A percentile compares a stretch with the other conserved stretches of the same genome.
These are phyloP conservation scores for Fusarium bactridioides DNA, from an alignment of 2,329 filamentous ascomycete species.

Conservation along the genomic window DNA sequence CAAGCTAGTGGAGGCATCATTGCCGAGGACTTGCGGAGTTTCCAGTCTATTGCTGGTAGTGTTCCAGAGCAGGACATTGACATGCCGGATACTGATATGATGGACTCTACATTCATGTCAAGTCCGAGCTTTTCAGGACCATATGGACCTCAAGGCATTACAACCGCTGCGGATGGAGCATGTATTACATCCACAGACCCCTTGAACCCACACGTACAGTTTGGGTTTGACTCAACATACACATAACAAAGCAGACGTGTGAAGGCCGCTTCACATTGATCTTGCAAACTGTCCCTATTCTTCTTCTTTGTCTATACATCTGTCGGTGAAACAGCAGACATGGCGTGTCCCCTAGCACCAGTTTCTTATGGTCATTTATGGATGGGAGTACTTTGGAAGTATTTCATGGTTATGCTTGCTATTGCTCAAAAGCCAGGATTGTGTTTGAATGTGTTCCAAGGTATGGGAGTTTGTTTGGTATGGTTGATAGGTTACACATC, in stretches of 20 bases:
- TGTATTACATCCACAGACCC: slow-evolving; percentile 34
- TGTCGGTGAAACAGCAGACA: neutral
- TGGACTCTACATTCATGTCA: slow-evolving; percentile 40
- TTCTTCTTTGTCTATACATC: slow-evolving; percentile 11
- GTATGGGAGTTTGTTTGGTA: slow-evolving; percentile 23
- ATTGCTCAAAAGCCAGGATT: slow-evolving; percentile 11
- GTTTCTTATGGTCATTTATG: neutral
- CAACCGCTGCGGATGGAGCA: slow-evolving; percentile 31
- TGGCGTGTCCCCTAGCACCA: neutral
- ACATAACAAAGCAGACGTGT: neutral
- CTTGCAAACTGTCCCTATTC: slow-evolving; percentile 2
- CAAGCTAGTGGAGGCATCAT: slow-evolving; percentile 46
- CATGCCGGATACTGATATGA: slow-evolving; percentile 47
- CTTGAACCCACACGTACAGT: slow-evolving; percentile 24
- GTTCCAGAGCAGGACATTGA: slow-evolving; percentile 47
- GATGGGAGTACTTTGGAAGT: slow-evolving; percentile 5
- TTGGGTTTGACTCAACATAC: slow-evolving; percentile 26
- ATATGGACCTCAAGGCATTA: slow-evolving; percentile 36
- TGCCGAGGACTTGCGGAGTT: slow-evolving; percentile 48
- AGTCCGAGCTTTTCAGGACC: slow-evolving; percentile 32
- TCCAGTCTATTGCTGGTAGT: slow-evolving; percentile 45
- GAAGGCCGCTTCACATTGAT: neutral
- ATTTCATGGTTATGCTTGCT: neutral
- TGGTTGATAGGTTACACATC: slow-evolving; percentile 10
- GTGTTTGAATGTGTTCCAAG: slow-evolving; percentile 8